Evolutionary conservation across 257 asterid species (phyloP).

Genomic region (Cruciata laevipes): DNA sequence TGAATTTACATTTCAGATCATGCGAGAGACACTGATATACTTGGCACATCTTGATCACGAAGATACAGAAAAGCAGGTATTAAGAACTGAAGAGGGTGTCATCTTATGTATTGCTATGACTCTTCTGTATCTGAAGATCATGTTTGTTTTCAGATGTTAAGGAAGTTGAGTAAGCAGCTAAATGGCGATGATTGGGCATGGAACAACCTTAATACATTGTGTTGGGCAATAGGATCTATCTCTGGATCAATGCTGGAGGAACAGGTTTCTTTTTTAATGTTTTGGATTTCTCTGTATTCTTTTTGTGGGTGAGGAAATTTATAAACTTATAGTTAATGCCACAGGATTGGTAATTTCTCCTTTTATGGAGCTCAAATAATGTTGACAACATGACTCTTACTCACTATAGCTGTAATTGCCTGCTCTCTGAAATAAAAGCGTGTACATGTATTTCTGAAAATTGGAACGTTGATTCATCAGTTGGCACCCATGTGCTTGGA

Average conservation of each 20-base stretch:
- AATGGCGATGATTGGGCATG: slow-evolving; percentile 95
- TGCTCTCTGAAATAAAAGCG: neutral
- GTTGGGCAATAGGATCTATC: slow-evolving; percentile 99
- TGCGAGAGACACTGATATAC: slow-evolving; percentile 96
- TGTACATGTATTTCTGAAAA: neutral
- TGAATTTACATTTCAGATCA: slow-evolving; percentile 49
- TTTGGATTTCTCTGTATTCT: neutral
- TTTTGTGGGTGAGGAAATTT: neutral
- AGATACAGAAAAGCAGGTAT: slow-evolving; percentile 95
- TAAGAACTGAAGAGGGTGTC: neutral
- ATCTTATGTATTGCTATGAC: neutral
- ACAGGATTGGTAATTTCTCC: neutral
- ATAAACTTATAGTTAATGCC: neutral
- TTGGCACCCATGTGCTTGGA: neutral
- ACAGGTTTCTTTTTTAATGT: slow-evolving; percentile 41
- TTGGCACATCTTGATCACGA: slow-evolving; percentile 97
- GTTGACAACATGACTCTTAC: neutral
- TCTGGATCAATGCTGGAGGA: slow-evolving; percentile 99
- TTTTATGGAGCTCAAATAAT: neutral
- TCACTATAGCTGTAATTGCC: neutral
- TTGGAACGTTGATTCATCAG: neutral
- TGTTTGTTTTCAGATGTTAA: slow-evolving; percentile 59
- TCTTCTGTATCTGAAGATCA: neutral
- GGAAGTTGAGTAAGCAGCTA: slow-evolving; percentile 70
- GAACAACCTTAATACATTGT: slow-evolving; percentile 95